Conservation (phyloP, 73 alveolate genomes). For the Durusdinium trenchii region DNA sequence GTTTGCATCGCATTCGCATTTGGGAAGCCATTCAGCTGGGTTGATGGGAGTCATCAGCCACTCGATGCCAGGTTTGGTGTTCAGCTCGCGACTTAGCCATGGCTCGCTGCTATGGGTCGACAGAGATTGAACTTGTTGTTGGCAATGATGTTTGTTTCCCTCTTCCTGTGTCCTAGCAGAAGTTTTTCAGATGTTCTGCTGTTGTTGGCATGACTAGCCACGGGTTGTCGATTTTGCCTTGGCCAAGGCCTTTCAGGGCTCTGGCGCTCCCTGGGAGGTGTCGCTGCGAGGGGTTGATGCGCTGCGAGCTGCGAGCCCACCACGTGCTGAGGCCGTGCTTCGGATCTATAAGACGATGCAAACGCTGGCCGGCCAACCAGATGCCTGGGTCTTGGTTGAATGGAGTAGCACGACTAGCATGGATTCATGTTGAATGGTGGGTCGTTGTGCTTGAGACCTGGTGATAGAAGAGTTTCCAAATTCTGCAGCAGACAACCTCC, state of each 20-base stretch:
- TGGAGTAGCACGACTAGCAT: no score
- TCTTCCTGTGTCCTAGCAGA: neutral
- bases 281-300: neutral
- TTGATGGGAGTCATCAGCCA: neutral
- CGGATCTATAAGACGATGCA: neutral
- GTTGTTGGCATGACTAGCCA: neutral
- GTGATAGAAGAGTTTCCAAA: neutral
- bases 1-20: neutral
- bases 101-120: neutral
- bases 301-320: neutral
- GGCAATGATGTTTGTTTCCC: neutral
- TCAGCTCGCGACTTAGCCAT: neutral
- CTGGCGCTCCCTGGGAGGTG: neutral
- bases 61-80: constrained; percentile 5
- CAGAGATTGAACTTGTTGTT: neutral
- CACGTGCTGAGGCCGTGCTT: neutral
- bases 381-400: neutral
- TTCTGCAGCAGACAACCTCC: no score
- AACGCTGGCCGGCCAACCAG: neutral
- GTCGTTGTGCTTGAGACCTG: neutral
- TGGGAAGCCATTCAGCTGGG: neutral
- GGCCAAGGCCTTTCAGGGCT: neutral
- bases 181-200: neutral
- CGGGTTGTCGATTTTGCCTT: neutral
- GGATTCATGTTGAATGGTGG: neutral